Evolutionary conservation across 768 basidiomycete species (phyloP), one percentile per base, ranked within the genome.

Genomic region (Tephrocybe rancida): DNA sequence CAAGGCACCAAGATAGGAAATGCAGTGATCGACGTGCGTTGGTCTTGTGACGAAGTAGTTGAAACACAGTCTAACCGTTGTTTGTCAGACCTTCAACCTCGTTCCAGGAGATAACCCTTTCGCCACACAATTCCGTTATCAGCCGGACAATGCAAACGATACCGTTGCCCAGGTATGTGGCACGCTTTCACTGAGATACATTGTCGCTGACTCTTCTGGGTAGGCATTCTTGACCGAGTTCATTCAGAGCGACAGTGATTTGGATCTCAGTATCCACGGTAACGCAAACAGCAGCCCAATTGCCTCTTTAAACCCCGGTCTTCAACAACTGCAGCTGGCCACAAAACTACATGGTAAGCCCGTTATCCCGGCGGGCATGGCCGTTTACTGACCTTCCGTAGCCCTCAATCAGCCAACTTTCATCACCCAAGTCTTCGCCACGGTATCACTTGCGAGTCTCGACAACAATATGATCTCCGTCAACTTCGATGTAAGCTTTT

Each of bases 111-210:
- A 72, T 39, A 86, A 88, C 56, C 62, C 59, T 1, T 61, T 83
- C 21, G 47, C 73, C 0, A 73, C 85, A 2, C 85, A 88, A 61
- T 89, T 90, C 73, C 85, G 79, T 54, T 90, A 90, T 59, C 71
- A 77, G 57, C 87, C 88, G 0, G 74, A 75, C 9, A 66, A 88
- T 65, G 78, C 84, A 9, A 87, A 88, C 57, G 80, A 89, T 61
- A 87, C 87, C 3, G 68, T 73, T 21, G 87, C 88, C 3, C 82
- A 83, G 64, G 77, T 76, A 26, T 24, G 64, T 55, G 14, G 16
- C 13, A 19, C 22, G 11, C 27, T 9, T 25, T 16, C 19, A 8
- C 21, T 25, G 11, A 19, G 1, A 16, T 8, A n/a, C 1, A 2
- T 18, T 32, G 32, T 44, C 37, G 14, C 43, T 21, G 41, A 38